Percentiles rank a stretch among this genome's conserved stretches.
phyloP scores from a whole-genome alignment of 371 early-diverging fungal genomes.

The Rhizopus sp. region DNA sequence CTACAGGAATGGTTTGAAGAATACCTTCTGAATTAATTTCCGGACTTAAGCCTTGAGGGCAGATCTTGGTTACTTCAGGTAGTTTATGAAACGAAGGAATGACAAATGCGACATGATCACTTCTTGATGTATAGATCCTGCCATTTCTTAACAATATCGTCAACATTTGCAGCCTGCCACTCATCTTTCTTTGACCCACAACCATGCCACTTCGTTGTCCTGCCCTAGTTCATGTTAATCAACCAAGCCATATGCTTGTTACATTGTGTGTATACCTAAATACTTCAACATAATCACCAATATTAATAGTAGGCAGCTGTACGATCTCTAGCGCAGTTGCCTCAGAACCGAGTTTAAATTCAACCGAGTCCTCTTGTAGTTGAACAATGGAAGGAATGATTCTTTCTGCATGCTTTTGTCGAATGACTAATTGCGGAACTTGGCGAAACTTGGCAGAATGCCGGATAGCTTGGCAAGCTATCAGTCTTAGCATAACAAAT shows the following conservation, averaged over 20 bases:
- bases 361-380: neutral
- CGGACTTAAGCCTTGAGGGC: slow-evolving; percentile 11
- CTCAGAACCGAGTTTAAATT: neutral
- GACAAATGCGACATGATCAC: slow-evolving; percentile 54
- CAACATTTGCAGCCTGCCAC: slow-evolving; percentile 50
- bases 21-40: slow-evolving; percentile 23
- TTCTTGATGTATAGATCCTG: slow-evolving; percentile 30
- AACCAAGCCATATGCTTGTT: neutral
- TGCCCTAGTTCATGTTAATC: slow-evolving; percentile 23
- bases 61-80: slow-evolving; percentile 7
- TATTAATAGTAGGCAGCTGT: slow-evolving; percentile 9
- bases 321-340: neutral
- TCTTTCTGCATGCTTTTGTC: slow-evolving; percentile 9
- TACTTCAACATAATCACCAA: slow-evolving; percentile 62
- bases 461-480: slow-evolving; percentile 14
- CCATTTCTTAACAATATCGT: slow-evolving; percentile 45
- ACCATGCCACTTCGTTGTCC: slow-evolving; percentile 54
- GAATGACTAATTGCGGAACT: neutral
- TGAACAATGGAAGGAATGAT: neutral
- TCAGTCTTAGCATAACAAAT: slow-evolving; percentile 9
- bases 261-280: slow-evolving; percentile 39
- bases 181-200: slow-evolving; percentile 31
- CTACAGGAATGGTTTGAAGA: slow-evolving; percentile 15
- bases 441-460: neutral
- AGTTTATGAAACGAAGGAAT: slow-evolving; percentile 41